Evolutionary conservation across 257 asterid species (phyloP), one percentile per base, ranked within the genome.

Genomic region (Cruciata laevipes): DNA sequence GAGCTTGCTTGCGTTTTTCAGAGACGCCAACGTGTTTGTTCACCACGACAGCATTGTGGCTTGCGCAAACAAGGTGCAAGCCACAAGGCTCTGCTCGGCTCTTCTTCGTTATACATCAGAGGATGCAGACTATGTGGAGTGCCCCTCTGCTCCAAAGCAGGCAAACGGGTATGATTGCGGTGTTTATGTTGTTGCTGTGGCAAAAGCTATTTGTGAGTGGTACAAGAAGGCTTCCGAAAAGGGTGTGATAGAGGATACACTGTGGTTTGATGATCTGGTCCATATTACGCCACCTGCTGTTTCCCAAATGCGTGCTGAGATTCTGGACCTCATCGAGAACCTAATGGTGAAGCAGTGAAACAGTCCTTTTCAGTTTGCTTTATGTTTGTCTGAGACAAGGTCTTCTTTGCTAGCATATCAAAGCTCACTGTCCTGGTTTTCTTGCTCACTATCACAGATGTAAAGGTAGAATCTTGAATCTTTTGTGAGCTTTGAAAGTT

Each of bases 101-200:
- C 77, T 85, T 33, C 47, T 38, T 65, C 73, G 77, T 20, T 77
- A 75, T 59, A 71, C 75, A 1, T 58, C 76, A 25, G 13, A 74
- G 8, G 47, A 30, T 11, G 86, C 87, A 16, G 38, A 40, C 6
- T 90, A 71, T 65, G 14, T 67, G 30, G 92, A 83, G 33, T 83
- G 76, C 68, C 62, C 78, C 17, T 65, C 56, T 47, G 77, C 76
- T 1, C 96, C 88, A 6, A 79, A 44, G 72, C 95, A 87, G 71
- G 68, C 4, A n/a, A 83, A 87, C 51, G 87, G 95, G 25, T 78
- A 86, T 62, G 99, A 90, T 67, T 93, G 99, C 78, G 99, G 96
- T 13, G 40, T 90, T 24, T 90, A 88, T 59, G 90, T 88, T 33
- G 68, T 82, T 6, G 94, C 96, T 65, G 76, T 86, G 78, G 87